Evolutionary conservation across 805 yeast genomes (phyloP).

Genomic region (Candida hungchunana): DNA sequence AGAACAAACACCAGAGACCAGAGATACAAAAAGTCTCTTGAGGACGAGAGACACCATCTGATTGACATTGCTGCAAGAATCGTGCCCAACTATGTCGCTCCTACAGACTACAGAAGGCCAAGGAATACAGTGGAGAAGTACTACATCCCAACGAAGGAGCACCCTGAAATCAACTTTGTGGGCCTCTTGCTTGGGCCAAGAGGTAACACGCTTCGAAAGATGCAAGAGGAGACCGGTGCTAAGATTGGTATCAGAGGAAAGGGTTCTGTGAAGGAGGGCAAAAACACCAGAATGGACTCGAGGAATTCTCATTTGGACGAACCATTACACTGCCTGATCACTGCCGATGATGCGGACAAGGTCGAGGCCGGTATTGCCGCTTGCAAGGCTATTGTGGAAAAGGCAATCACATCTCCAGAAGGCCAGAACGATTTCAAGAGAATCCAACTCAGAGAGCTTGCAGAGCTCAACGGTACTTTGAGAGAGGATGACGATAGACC

Average conservation of each 20-base stretch:
- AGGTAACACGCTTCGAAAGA: constrained; percentile 78
- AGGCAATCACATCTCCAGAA: constrained; percentile 84
- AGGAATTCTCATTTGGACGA: constrained; percentile 53
- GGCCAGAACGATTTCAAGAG: constrained; percentile 91
- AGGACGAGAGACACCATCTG: constrained; percentile 73
- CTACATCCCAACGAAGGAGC: constrained; percentile 77
- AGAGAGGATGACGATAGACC: constrained; percentile 70
- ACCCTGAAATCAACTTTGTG: constrained; percentile 90
- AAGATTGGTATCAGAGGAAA: constrained; percentile 87
- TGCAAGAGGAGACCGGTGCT: constrained; percentile 87
- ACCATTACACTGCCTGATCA: constrained; percentile 82
- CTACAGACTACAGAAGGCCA: constrained; percentile 68
- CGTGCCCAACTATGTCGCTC: constrained; percentile 77
- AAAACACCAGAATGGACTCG: constrained; percentile 42
- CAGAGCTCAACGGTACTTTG: constrained; percentile 89
- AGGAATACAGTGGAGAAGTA: constrained; percentile 76
- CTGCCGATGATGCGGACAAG: constrained; percentile 76
- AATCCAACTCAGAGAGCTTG: constrained; percentile 86
- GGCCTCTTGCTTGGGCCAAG: constrained; percentile 93
- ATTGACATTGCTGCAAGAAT: constrained; percentile 70
- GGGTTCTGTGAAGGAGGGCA: constrained; percentile 95
- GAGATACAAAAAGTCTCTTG: constrained; percentile 56
- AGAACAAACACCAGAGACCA: constrained; percentile 81
- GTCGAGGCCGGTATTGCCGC: constrained; percentile 69
- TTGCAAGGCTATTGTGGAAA: constrained; percentile 71